phyloP scores from a whole-genome alignment of 2,329 filamentous ascomycete genomes.

The Colletotrichum nymphaeae region DNA sequence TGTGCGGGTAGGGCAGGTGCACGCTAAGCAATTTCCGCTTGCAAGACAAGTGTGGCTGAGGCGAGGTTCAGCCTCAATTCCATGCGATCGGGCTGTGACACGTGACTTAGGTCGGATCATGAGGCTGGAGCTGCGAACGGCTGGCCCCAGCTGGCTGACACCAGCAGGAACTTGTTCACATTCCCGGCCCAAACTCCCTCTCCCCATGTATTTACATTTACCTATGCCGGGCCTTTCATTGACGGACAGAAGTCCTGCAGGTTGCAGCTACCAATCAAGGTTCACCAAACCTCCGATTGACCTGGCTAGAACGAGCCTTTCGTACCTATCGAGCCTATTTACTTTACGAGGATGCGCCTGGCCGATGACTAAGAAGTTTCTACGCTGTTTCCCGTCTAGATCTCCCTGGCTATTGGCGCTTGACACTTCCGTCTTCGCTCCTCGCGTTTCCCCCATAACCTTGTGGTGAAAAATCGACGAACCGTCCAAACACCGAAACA shows the following conservation, averaged over 20 bases:
- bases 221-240: neutral
- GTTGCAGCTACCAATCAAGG: neutral
- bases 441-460: neutral
- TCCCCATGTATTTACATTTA: too few relatives aligned
- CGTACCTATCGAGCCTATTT: neutral
- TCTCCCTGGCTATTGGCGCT: neutral
- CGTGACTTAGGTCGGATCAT: constrained; percentile 15
- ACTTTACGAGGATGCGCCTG: neutral
- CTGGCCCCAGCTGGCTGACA: neutral
- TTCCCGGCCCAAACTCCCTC: too few relatives aligned
- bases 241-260: neutral
- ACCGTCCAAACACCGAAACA: constrained; percentile 26
- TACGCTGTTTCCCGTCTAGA: neutral
- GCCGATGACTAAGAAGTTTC: neutral
- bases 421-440: neutral
- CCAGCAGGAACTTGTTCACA: too few relatives aligned
- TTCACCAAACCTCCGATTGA: too few relatives aligned
- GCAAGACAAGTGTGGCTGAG: constrained; percentile 18
- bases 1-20: constrained; percentile 36
- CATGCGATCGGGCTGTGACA: constrained; percentile 8
- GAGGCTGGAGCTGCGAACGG: neutral
- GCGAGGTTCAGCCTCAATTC: constrained; percentile 15
- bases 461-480: neutral
- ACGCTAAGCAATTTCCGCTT: constrained; percentile 9
- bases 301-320: neutral